Evolutionary conservation across 129 eudicot genomes (phyloP).

Genomic region (Erigeron canadensis): DNA sequence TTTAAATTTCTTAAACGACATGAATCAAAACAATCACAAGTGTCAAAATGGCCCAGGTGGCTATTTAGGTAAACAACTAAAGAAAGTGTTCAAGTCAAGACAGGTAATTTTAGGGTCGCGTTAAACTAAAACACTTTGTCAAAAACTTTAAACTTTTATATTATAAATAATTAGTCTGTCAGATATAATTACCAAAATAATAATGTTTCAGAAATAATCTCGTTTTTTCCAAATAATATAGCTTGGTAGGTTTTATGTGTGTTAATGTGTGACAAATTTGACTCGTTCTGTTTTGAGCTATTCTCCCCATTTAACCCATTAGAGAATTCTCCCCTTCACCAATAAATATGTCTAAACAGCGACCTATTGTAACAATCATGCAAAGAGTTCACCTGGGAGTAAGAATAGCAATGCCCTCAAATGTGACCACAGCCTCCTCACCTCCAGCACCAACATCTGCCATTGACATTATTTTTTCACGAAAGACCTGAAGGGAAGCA

Average conservation of each 20-base stretch:
- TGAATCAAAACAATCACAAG: slow-evolving; percentile 3
- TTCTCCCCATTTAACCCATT: neutral
- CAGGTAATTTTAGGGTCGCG: neutral
- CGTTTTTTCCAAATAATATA: too few species aligned
- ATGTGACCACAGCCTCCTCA: slow-evolving; percentile 90
- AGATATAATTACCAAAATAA: neutral
- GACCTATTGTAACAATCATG: slow-evolving; percentile 14
- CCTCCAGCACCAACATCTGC: slow-evolving; percentile 93
- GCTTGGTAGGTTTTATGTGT: too few species aligned
- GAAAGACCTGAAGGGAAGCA: slow-evolving; percentile 56
- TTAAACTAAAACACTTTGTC: neutral
- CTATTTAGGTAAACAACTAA: neutral
- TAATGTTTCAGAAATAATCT: neutral
- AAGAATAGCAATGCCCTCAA: slow-evolving; percentile 93
- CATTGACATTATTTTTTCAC: slow-evolving; percentile 78
- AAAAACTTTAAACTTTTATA: neutral
- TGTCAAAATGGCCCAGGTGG: neutral
- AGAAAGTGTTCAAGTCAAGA: neutral
- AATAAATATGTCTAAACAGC: neutral
- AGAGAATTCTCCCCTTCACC: neutral
- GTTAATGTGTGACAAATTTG: neutral
- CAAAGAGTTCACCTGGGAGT: slow-evolving; percentile 73
- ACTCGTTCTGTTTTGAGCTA: neutral
- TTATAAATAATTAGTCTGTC: neutral
- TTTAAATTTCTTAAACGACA: slow-evolving; percentile 6